phyloP scores from a whole-genome alignment of 73 alveolate species.

The Blepharisma stoltei region DNA sequence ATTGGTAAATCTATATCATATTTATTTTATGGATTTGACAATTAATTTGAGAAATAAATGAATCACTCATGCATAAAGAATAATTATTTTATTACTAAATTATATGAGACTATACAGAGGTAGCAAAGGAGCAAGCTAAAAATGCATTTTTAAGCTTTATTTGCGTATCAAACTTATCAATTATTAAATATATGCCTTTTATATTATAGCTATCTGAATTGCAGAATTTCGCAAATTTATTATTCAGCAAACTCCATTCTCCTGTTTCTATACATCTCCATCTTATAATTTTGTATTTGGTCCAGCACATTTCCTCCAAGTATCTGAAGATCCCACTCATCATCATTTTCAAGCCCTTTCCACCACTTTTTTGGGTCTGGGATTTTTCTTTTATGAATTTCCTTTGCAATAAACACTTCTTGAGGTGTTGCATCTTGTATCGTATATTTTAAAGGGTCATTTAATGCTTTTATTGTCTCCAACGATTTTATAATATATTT shows the following conservation, averaged over 20 bases:
- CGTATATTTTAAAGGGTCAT: not conserved
- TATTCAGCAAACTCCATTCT: constrained; percentile 10
- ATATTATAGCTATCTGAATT: too few species aligned
- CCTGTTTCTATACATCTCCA: constrained; percentile 1
- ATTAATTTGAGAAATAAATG: too few species aligned
- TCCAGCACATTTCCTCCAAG: constrained; percentile 5
- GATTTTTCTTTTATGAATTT: constrained; percentile 22
- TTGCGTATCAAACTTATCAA: too few species aligned
- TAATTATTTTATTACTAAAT: too few species aligned
- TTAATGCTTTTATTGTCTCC: not conserved
- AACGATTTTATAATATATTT: not conserved
- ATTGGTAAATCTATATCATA: too few species aligned
- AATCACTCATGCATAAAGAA: too few species aligned
- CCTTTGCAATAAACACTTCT: constrained; percentile 12
- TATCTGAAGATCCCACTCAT: not conserved
- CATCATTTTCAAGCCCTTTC: not conserved
- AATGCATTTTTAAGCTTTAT: too few species aligned
- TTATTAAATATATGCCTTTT: too few species aligned
- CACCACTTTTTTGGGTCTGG: constrained; percentile 21
- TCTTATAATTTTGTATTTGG: constrained; percentile 18
- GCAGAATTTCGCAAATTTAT: too few species aligned
- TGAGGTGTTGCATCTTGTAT: not conserved
- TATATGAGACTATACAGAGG: too few species aligned
- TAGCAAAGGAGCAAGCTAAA: too few species aligned
- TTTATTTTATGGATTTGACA: too few species aligned